Percentiles rank a stretch among this genome's conserved stretches.
Conservation (phyloP, 2,329 filamentous ascomycete genomes). For the Nothophoma quercina region DNA sequence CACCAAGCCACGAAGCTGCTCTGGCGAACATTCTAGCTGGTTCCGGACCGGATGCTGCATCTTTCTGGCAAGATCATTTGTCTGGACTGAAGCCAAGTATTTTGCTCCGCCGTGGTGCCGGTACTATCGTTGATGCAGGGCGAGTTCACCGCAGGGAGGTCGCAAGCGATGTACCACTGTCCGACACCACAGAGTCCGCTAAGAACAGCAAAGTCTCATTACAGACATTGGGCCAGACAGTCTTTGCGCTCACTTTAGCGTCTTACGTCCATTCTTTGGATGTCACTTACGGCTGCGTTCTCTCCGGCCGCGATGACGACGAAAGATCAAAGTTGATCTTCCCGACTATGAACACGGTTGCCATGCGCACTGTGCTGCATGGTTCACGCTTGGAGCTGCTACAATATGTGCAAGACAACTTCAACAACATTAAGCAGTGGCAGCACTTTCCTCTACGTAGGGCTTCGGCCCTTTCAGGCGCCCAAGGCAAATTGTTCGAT, state of each 20-base stretch:
- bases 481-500: constrained; percentile 64
- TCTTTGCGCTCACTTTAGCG: constrained; percentile 76
- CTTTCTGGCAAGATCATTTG: constrained; percentile 78
- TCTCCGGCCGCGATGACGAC: constrained; percentile 83
- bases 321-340: constrained; percentile 74
- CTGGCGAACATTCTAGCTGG: constrained; percentile 63
- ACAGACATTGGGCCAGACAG: constrained; percentile 78
- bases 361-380: constrained; percentile 75
- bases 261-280: constrained; percentile 71
- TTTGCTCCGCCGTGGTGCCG: constrained; percentile 46
- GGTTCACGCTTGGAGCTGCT: constrained; percentile 71
- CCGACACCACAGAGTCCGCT: constrained; percentile 66
- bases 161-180: constrained; percentile 52
- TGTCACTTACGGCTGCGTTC: constrained; percentile 80
- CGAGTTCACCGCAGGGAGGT: constrained; percentile 56
- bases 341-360: constrained; percentile 91
- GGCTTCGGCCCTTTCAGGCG: constrained; percentile 63
- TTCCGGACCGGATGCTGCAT: constrained; percentile 56
- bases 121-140: constrained; percentile 11
- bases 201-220: constrained; percentile 71
- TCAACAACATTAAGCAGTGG: constrained; percentile 70
- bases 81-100: constrained; percentile 55
- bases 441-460: constrained; percentile 81
- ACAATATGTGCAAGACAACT: constrained; percentile 74
- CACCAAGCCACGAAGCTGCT: constrained; percentile 61